Percentiles rank a stretch among this genome's conserved stretches.
phyloP scores from a whole-genome alignment of 345 rosid species.

The Aurinia saxatilis region DNA sequence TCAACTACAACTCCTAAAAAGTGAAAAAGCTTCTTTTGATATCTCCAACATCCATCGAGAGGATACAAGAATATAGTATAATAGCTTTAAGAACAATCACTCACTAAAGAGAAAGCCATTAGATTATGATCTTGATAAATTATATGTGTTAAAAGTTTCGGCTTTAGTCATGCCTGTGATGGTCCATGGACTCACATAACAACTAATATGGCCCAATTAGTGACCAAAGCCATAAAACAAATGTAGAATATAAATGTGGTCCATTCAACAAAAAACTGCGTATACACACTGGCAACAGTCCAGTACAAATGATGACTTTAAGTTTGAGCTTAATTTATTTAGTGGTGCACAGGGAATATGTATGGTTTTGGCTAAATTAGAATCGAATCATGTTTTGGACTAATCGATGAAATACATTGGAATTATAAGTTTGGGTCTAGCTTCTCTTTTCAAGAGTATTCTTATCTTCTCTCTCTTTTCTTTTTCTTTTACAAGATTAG shows the following conservation, averaged over 20 bases:
- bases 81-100: background rate
- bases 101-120: background rate
- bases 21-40: background rate
- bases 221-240: background rate
- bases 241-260: background rate
- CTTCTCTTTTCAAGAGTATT: background rate
- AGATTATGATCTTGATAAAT: too few relatives aligned
- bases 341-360: too few relatives aligned
- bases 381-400: background rate
- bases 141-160: background rate
- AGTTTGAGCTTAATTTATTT: too few relatives aligned
- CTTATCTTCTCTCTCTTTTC: background rate
- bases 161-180: background rate
- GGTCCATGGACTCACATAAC: constrained; percentile 12
- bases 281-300: background rate
- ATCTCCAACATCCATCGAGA: background rate
- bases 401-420: background rate
- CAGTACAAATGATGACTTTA: too few relatives aligned
- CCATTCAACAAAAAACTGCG: constrained; percentile 7
- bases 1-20: background rate
- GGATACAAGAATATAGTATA: background rate
- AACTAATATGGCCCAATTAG: constrained; percentile 15
- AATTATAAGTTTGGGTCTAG: background rate
- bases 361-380: background rate
- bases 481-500: background rate